Evolutionary conservation across 2,329 filamentous ascomycete species (phyloP), one percentile per base, ranked within the genome.

Genomic region (Aspergillus sp.): DNA sequence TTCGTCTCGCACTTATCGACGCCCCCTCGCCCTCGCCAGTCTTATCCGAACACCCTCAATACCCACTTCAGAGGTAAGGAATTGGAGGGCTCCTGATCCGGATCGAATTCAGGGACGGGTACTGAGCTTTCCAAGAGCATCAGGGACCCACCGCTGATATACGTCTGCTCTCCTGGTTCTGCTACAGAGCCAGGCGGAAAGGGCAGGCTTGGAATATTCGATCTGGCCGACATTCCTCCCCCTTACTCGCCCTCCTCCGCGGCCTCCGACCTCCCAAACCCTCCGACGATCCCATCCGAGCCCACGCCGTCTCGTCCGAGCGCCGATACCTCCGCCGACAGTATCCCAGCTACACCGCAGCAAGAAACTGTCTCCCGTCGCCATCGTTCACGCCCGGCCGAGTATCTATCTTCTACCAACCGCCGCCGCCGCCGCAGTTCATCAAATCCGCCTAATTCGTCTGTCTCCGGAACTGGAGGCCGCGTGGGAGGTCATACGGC

Each of bases 201-300:
- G 70, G 74, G 74, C 76, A 68, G 68, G 69, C 68, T 67, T 78
- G 48, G 63, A 79, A 77, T 76, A 75, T 78, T 86, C 86, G 87
- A 86, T 83, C 88, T 90, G 88, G 88, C 88, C 83, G 83, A 89
- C 85, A 83, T 86, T 80, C 80, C 71, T 73, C 79, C 83, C 77
- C 79, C 77, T 73, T 75, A 78, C 74, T 74, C 73, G 75, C 75
- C 77, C 76, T 79, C 84, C 82, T 84, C 82, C 82, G 79, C 82
- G 85, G 80, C 82, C 80, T 78, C 88, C 85, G 87, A 87, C 86
- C 76, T 82, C 81, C 83, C 84, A 82, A 75, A 82, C 78, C 81
- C 78, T 73, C 81, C 84, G 81, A 82, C 27, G 27, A 31, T 77
- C 66, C 74, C 77, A 75, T 75, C 79, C 68, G 73, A 77, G 70